Percentiles rank a stretch among this genome's conserved stretches.
Evolutionary conservation across 2,329 filamentous ascomycete species (phyloP).

Genomic region (Botrytis byssoidea): DNA sequence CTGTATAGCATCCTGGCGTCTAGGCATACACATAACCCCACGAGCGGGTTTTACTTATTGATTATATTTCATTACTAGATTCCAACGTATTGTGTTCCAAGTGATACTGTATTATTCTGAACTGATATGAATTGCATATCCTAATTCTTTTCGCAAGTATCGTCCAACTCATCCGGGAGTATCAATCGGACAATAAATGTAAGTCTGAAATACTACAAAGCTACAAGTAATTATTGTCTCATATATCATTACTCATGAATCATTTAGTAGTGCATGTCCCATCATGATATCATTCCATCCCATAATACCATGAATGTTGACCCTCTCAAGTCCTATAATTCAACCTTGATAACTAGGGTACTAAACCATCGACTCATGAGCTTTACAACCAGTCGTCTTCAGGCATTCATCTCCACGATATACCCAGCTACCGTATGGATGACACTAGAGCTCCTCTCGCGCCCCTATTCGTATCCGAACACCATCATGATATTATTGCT

Average conservation of each 20-base stretch:
- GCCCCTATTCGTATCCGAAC: background rate
- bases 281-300: background rate
- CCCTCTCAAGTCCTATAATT: background rate
- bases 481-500: background rate
- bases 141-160: background rate
- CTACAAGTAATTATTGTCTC: background rate
- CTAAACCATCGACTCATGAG: background rate
- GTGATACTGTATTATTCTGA: background rate
- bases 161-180: background rate
- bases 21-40: slow-evolving; percentile 2
- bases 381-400: background rate
- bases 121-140: background rate
- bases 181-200: background rate
- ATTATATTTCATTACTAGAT: background rate
- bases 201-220: background rate
- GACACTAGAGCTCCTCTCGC: no score
- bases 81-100: background rate
- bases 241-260: background rate
- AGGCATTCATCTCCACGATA: background rate
- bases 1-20: slow-evolving; percentile 14
- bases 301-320: background rate
- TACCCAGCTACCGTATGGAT: background rate
- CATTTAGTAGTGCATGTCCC: background rate
- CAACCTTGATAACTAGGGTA: background rate
- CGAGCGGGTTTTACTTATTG: background rate